Percentiles rank a stretch among this genome's conserved stretches.
Evolutionary conservation across 2,329 filamentous ascomycete species (phyloP).

Genomic region (Arthroderma sp.): DNA sequence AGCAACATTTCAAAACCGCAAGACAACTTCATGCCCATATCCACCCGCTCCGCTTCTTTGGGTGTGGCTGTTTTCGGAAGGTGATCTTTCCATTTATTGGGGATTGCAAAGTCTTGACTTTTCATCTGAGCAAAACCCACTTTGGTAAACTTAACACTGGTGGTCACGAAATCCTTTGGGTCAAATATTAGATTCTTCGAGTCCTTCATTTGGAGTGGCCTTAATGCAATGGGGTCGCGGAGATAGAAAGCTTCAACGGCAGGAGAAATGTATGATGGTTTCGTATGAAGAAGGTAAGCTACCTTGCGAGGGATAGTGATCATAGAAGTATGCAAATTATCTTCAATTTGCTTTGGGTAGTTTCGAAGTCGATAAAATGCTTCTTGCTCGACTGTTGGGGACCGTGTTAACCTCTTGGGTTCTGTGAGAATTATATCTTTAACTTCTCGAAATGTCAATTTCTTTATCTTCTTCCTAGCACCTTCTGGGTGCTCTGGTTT

Average conservation of each 20-base stretch:
- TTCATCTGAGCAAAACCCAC: slow-evolving; percentile 83
- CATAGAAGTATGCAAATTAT: slow-evolving; percentile 62
- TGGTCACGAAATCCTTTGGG: slow-evolving; percentile 63
- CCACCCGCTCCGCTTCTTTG: slow-evolving; percentile 37
- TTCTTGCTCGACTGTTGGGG: slow-evolving; percentile 65
- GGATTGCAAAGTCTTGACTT: slow-evolving; percentile 63
- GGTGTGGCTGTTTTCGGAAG: slow-evolving; percentile 29
- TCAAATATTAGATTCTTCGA: slow-evolving; percentile 49
- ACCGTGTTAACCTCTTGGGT: slow-evolving; percentile 51
- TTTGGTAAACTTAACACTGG: slow-evolving; percentile 72
- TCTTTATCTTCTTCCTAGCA: slow-evolving; percentile 24
- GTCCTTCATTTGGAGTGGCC: slow-evolving; percentile 48
- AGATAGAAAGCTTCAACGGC: slow-evolving; percentile 88
- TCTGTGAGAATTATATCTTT: slow-evolving; percentile 45
- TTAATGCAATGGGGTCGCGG: slow-evolving; percentile 64
- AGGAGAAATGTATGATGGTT: slow-evolving; percentile 63
- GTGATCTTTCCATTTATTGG: slow-evolving; percentile 43
- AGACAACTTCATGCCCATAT: slow-evolving; percentile 77
- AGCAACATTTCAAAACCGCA: slow-evolving; percentile 86
- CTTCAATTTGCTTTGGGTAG: slow-evolving; percentile 62
- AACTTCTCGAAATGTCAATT: slow-evolving; percentile 53
- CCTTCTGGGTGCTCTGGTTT: slow-evolving; percentile 31
- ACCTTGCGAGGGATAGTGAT: slow-evolving; percentile 68
- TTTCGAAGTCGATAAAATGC: slow-evolving; percentile 79
- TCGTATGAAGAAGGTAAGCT: slow-evolving; percentile 62